Conservation (phyloP, 2,329 filamentous ascomycete genomes). For the Neobulgaria alba region DNA sequence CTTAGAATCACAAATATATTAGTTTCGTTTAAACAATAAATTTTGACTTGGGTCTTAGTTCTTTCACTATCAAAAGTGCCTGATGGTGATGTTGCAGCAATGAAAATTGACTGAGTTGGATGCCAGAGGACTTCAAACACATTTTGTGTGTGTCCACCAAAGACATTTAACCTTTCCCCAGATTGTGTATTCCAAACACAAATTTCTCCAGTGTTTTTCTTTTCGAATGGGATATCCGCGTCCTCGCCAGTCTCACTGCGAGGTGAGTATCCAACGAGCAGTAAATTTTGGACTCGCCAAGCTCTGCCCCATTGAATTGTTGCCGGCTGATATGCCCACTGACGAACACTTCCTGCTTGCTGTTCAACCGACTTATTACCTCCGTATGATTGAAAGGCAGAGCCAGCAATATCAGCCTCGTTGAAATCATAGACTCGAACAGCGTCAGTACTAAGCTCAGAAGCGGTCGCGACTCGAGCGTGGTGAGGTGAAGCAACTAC, state of each 20-base stretch:
- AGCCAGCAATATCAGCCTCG: slow-evolving; percentile 28
- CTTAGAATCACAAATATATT: slow-evolving; percentile 39
- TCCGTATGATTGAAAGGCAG: slow-evolving; percentile 23
- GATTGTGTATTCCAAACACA: slow-evolving; percentile 47
- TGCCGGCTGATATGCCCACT: slow-evolving; percentile 54
- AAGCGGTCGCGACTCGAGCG: slow-evolving; percentile 49
- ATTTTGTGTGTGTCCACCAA: slow-evolving; percentile 46
- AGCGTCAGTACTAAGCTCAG: slow-evolving; percentile 44
- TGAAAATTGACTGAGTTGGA: slow-evolving; percentile 43
- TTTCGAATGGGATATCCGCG: slow-evolving; percentile 47
- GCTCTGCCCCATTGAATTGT: slow-evolving; percentile 54
- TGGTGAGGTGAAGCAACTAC: slow-evolving; percentile 41
- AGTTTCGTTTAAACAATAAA: slow-evolving; percentile 37
- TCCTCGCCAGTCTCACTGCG: slow-evolving; percentile 45
- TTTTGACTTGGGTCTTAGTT: slow-evolving; percentile 46
- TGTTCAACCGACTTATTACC: slow-evolving; percentile 20
- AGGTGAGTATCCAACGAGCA: slow-evolving; percentile 56
- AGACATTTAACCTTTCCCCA: slow-evolving; percentile 35
- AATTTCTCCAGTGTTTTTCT: slow-evolving; percentile 49
- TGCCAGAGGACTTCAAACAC: slow-evolving; percentile 60
- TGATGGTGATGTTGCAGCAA: slow-evolving; percentile 48
- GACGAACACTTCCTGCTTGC: slow-evolving; percentile 10
- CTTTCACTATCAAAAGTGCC: slow-evolving; percentile 34
- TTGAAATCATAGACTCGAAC: slow-evolving; percentile 47
- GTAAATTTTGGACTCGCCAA: slow-evolving; percentile 37